These are phyloP conservation scores for Plasmodium reichenowi DNA, from an alignment of 169 alveolate species.

Conservation along the genomic window DNA sequence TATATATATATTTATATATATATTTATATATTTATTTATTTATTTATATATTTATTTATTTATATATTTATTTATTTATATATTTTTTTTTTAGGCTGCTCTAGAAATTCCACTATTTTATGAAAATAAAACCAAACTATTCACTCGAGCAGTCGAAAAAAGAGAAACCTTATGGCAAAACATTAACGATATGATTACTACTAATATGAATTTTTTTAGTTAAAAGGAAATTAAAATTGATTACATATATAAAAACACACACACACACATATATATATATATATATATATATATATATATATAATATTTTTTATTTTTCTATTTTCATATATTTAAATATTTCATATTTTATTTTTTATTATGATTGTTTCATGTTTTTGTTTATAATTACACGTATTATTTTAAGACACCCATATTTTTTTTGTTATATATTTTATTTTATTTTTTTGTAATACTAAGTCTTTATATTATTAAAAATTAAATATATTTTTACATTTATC, in stretches of 20 bases:
- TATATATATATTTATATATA: not conserved
- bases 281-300: not conserved
- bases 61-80: not conserved
- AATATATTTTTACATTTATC: too few species aligned
- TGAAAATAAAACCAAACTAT: constrained; percentile 66
- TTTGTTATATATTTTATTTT: too few species aligned
- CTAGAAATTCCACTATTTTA: constrained; percentile 53
- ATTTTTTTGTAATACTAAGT: too few species aligned
- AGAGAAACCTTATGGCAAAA: constrained; percentile 62
- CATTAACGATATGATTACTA: constrained; percentile 62
- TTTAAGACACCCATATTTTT: too few species aligned
- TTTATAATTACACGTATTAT: too few species aligned
- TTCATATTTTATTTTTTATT: too few species aligned
- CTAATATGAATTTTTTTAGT: constrained; percentile 41
- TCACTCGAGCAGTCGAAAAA: constrained; percentile 48
- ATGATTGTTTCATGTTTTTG: too few species aligned
- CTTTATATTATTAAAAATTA: too few species aligned
- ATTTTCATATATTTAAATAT: too few species aligned
- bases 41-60: not conserved
- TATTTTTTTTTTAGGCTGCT: constrained; percentile 27
- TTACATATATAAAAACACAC: not conserved
- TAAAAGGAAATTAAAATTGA: not conserved
- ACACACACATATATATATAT: not conserved
- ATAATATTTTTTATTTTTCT: too few species aligned
- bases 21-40: not conserved